Evolutionary conservation across 2,329 filamentous ascomycete species (phyloP).

Genomic region (Verticillium dahliae): DNA sequence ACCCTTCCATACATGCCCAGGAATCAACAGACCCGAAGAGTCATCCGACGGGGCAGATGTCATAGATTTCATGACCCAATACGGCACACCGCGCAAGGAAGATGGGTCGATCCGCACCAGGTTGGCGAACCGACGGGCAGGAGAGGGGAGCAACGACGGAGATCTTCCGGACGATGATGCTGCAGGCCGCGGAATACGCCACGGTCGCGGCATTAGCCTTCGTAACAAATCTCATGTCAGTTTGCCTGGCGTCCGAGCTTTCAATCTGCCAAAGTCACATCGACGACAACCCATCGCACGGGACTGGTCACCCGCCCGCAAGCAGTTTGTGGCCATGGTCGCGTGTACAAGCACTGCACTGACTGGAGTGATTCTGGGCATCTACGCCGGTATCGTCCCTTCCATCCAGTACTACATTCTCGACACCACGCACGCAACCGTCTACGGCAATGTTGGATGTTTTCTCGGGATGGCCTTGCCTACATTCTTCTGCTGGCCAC

Average conservation of each 20-base stretch:
- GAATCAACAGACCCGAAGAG: slow-evolving; percentile 7
- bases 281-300: slow-evolving; percentile 61
- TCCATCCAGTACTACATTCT: slow-evolving; percentile 71
- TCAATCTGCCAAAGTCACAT: slow-evolving; percentile 47
- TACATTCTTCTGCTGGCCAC: slow-evolving; percentile 65
- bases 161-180: slow-evolving; percentile 17
- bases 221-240: slow-evolving; percentile 48
- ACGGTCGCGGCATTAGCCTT: slow-evolving; percentile 34
- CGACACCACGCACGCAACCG: slow-evolving; percentile 59
- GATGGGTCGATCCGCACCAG: slow-evolving; percentile 5
- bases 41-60: slow-evolving; percentile 7
- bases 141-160: slow-evolving; percentile 13
- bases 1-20: background rate
- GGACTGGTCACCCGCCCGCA: slow-evolving; percentile 63
- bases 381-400: slow-evolving; percentile 74
- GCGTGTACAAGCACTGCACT: slow-evolving; percentile 68
- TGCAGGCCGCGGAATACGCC: slow-evolving; percentile 15
- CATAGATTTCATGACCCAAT: slow-evolving; percentile 10
- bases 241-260: slow-evolving; percentile 39
- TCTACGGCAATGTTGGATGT: slow-evolving; percentile 68
- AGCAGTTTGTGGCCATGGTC: slow-evolving; percentile 61
- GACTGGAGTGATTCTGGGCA: slow-evolving; percentile 64
- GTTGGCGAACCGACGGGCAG: background rate
- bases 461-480: slow-evolving; percentile 66
- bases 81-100: slow-evolving; percentile 10